Evolutionary conservation across 345 rosid genomes (phyloP), one percentile per base, ranked within the genome.

Genomic region (Arabis alpina): DNA sequence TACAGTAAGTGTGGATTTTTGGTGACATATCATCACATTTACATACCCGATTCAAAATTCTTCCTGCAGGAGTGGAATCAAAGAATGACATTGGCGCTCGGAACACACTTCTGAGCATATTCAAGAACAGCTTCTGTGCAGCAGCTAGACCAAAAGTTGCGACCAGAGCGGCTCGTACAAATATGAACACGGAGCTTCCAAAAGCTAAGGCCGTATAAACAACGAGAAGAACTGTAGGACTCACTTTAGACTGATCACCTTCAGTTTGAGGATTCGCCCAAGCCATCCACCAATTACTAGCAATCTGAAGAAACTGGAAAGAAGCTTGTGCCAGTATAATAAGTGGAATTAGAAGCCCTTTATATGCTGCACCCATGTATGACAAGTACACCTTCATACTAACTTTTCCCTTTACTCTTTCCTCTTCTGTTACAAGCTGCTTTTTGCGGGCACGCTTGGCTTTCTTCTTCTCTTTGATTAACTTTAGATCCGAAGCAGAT

Each of bases 281-380:
- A 63, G 99, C 99, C 99, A 94, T 94, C 99, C 99, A 94, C 99
- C 99, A 94, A 76, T 84, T 94, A 80, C 99, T 87, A 78, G 97
- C 93, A 73, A 94, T 94, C 83, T 94, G 99, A 68, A 94, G 99
- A 80, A 94, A 92, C 54, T 94, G 99, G 74, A 94, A 94, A 71
- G 88, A 69, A 61, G 82, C 76, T 77, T 94, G 99, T 45, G 98
- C 96, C 37, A 94, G 70, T 70, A 94, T 86, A 57, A 94, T 94
- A 30, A 86, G 92, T 8, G 99, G 98, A 79, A 94, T 90, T 68
- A 94, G 79, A 53, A 83, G 54, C 68, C 99, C 99, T 82, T 84
- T 89, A 79, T 94, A 94, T 42, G 99, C 99, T 57, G 97, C 98
- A 19, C 88, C 93, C 98, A 94, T 94, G 74, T 94, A 94, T 41